Evolutionary conservation across 2,329 filamentous ascomycete genomes (phyloP).

Genomic region (Hypoxylon sp.): DNA sequence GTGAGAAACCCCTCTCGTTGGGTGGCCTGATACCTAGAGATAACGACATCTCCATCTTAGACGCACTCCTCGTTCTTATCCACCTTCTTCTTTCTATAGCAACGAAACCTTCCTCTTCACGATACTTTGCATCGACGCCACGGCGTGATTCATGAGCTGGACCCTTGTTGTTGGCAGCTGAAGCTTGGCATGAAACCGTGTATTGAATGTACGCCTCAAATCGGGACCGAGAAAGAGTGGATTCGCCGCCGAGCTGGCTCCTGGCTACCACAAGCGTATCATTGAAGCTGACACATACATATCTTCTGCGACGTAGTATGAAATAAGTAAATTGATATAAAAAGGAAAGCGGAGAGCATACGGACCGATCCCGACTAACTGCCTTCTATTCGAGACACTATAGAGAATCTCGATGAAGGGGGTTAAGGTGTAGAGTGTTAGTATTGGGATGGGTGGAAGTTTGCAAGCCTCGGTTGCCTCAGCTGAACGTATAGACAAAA

Average conservation of each 20-base stretch:
- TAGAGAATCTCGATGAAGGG: not conserved
- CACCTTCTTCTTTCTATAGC: constrained; percentile 3
- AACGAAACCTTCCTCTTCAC: not conserved
- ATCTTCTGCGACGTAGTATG: not conserved
- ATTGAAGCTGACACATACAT: constrained; percentile 11
- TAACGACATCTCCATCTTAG: not conserved
- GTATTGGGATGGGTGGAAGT: not conserved
- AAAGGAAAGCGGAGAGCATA: not conserved
- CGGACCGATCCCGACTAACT: not conserved
- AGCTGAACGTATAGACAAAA: not conserved
- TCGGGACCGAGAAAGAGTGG: constrained; percentile 16
- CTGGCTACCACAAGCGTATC: constrained; percentile 1
- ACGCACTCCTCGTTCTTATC: constrained; percentile 1
- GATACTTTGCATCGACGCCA: constrained; percentile 21
- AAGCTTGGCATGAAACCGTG: constrained; percentile 17
- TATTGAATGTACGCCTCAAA: constrained; percentile 16
- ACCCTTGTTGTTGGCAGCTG: constrained; percentile 17
- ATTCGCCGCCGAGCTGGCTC: not conserved
- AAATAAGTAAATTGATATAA: not conserved
- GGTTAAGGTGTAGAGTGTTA: not conserved
- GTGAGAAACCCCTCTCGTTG: not conserved
- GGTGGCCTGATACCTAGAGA: not conserved
- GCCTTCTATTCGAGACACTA: not conserved
- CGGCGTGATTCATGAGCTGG: constrained; percentile 11
- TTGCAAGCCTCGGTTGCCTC: not conserved